A percentile compares a stretch with the other conserved stretches of the same genome.
phyloP scores from a whole-genome alignment of 139 green algal species.

The Diplosphaera chodatii region DNA sequence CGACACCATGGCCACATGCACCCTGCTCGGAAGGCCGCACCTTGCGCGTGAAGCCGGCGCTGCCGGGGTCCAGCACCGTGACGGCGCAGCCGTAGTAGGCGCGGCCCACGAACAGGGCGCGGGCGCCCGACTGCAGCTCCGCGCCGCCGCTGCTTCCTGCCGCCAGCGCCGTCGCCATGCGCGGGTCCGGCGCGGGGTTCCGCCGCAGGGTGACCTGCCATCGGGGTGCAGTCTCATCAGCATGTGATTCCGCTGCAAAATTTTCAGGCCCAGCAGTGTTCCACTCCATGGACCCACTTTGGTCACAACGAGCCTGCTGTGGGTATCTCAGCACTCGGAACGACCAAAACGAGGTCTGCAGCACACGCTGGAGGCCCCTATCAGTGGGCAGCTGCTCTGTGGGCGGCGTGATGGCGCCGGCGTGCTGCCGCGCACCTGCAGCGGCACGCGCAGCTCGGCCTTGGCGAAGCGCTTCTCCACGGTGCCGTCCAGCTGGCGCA shows the following conservation, averaged over 20 bases:
- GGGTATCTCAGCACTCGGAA: no score
- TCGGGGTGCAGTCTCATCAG: background rate
- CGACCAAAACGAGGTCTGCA: no score
- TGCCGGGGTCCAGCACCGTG: slow-evolving; percentile 52
- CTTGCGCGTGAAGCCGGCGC: slow-evolving; percentile 27
- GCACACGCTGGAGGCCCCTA: background rate
- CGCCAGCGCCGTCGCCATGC: slow-evolving; percentile 28
- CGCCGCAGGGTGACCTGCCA: slow-evolving; percentile 36
- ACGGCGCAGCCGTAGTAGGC: slow-evolving; percentile 72
- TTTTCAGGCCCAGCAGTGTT: no score
- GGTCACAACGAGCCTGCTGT: no score
- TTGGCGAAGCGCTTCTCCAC: slow-evolving; percentile 73
- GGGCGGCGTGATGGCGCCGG: no score
- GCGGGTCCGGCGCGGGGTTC: slow-evolving; percentile 44
- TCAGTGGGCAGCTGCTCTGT: no score
- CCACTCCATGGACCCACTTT: no score
- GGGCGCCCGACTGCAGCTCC: slow-evolving; percentile 23
- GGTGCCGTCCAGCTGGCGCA: slow-evolving; percentile 64
- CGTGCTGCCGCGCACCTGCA: slow-evolving; percentile 40
- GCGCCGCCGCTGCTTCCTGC: slow-evolving; percentile 5
- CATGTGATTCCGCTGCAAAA: no score
- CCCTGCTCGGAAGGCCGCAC: slow-evolving; percentile 3
- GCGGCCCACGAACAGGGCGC: slow-evolving; percentile 63
- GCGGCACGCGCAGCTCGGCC: slow-evolving; percentile 53
- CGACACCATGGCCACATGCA: no score